A percentile compares a stretch with the other conserved stretches of the same genome.
Evolutionary conservation across 495 filamentous ascomycete species (phyloP).

Genomic region (Chaetomium tenue): DNA sequence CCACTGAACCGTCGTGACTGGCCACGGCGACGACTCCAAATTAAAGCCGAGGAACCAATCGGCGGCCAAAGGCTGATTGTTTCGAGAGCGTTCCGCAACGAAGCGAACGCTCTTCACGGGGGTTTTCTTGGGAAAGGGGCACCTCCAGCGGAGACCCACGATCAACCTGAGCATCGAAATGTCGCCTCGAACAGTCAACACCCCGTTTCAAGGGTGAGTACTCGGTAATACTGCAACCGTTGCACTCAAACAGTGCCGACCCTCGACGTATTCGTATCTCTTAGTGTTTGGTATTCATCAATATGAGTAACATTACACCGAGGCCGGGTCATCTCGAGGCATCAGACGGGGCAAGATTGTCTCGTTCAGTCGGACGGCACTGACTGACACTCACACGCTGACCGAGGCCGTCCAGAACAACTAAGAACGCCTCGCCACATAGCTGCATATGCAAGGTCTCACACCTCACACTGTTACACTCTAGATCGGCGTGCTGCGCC

Average conservation of each 20-base stretch:
- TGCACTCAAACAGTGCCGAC: not conserved
- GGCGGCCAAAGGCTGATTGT: not conserved
- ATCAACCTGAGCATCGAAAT: not conserved
- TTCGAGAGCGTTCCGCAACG: not conserved
- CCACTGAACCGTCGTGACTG: not conserved
- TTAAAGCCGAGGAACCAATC: constrained; percentile 9
- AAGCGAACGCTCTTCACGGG: not conserved
- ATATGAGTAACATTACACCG: not conserved
- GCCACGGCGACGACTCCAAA: constrained; percentile 10
- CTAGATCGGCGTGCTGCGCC: not conserved
- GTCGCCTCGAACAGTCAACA: not conserved
- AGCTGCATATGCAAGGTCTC: not conserved
- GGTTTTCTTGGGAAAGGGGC: not conserved
- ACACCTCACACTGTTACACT: too few relatives aligned
- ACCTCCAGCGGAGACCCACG: not conserved
- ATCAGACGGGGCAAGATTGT: not conserved
- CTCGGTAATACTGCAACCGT: not conserved
- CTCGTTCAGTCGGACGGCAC: not conserved
- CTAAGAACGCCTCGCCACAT: not conserved
- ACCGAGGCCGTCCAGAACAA: not conserved
- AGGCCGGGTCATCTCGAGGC: not conserved
- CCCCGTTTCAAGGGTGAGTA: not conserved
- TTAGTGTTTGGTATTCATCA: not conserved
- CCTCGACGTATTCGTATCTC: not conserved
- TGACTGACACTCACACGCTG: not conserved